Conservation (phyloP, 192 early-diverging fungal genomes). For the Linderina pennispora region DNA sequence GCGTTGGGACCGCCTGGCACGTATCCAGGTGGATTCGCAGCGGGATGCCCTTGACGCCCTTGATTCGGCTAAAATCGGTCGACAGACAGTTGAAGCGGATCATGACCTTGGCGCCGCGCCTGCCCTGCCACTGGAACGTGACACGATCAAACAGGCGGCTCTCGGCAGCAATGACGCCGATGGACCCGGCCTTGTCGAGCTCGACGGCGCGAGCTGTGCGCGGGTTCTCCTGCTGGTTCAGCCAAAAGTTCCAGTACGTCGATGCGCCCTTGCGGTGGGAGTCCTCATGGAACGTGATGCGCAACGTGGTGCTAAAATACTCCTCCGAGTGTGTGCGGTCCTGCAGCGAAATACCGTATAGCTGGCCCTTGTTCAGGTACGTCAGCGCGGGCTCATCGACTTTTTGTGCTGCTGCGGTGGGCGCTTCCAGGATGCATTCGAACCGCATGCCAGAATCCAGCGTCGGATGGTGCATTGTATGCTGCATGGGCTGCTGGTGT, state of each 20-base stretch:
- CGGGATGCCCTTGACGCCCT: constrained; percentile 74
- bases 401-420: constrained; percentile 40
- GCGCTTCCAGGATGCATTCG: constrained; percentile 37
- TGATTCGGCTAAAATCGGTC: constrained; percentile 75
- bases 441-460: constrained; percentile 23
- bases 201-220: constrained; percentile 57
- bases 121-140: constrained; percentile 65
- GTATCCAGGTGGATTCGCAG: constrained; percentile 51
- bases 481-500: constrained; percentile 5
- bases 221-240: constrained; percentile 59
- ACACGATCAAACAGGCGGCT: constrained; percentile 61
- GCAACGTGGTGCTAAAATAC: constrained; percentile 50
- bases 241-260: constrained; percentile 69
- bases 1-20: constrained; percentile 8
- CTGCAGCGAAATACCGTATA: constrained; percentile 51
- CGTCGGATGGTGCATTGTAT: background rate
- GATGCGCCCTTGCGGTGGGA: constrained; percentile 55
- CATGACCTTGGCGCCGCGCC: constrained; percentile 55
- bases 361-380: constrained; percentile 67
- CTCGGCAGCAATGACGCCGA: constrained; percentile 51
- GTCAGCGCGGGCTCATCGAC: constrained; percentile 56
- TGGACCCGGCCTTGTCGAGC: constrained; percentile 53
- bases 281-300: constrained; percentile 68
- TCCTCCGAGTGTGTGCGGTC: constrained; percentile 47
- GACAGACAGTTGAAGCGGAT: constrained; percentile 71